These are phyloP conservation scores for Solidago caesia DNA, from an alignment of 129 eudicot genomes.

Conservation along the genomic window DNA sequence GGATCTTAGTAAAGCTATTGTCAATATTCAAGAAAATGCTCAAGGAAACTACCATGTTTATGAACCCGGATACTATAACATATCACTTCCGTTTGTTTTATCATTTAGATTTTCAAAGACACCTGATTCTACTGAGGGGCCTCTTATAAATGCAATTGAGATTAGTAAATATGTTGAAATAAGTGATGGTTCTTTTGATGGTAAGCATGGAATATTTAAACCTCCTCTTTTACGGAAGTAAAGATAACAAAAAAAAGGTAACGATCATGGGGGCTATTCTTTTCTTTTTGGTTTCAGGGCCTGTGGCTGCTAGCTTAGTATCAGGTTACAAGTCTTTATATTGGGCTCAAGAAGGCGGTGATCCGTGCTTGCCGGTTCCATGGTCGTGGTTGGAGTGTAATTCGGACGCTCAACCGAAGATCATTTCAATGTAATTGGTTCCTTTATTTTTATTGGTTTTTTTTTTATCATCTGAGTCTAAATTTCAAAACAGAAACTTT, in stretches of 20 bases:
- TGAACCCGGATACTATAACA: slow-evolving; percentile 68
- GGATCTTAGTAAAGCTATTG: slow-evolving; percentile 53
- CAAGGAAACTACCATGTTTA: slow-evolving; percentile 69
- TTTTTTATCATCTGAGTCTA: background rate
- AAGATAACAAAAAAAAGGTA: background rate
- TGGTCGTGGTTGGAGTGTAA: slow-evolving; percentile 71
- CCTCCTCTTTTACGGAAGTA: background rate
- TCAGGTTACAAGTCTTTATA: slow-evolving; percentile 53
- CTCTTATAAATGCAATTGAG: slow-evolving; percentile 85
- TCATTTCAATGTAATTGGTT: slow-evolving; percentile 47
- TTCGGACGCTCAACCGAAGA: slow-evolving; percentile 60
- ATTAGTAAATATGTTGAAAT: slow-evolving; percentile 60
- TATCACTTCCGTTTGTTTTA: slow-evolving; percentile 78
- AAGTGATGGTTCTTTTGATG: slow-evolving; percentile 66
- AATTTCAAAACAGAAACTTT: background rate
- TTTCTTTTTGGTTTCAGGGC: slow-evolving; percentile 33
- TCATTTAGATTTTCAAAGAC: slow-evolving; percentile 63
- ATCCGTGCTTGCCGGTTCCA: slow-evolving; percentile 89
- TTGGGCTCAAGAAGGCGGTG: slow-evolving; percentile 99
- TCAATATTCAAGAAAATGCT: slow-evolving; percentile 78
- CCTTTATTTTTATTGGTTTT: background rate
- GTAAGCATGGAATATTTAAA: slow-evolving; percentile 34
- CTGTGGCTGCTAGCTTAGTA: slow-evolving; percentile 49
- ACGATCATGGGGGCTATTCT: slow-evolving; percentile 1
- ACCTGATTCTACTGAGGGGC: slow-evolving; percentile 71